Evolutionary conservation across 139 green algal species (phyloP), one percentile per base, ranked within the genome.

Genomic region (Diplosphaera chodatii): DNA sequence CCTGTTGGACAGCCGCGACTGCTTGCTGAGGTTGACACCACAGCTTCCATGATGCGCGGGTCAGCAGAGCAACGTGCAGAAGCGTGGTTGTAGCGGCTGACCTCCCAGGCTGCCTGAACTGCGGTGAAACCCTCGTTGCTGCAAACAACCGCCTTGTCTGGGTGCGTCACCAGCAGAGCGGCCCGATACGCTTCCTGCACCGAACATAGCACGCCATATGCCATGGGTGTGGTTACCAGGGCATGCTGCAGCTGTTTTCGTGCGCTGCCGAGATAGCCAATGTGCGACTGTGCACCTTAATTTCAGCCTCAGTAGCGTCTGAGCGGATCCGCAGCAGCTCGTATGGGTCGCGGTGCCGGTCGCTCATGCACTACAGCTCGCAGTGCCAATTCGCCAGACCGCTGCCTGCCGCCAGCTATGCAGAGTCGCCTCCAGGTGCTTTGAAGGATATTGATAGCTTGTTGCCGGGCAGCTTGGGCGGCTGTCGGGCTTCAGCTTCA

Each of bases 111-210:
- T 25, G n/a, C 34, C 28, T 68, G 59, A 13, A 68, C 4, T 27
- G 32, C 18, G 28, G 34, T 32, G n/a, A 63, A 64, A 2, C 28
- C 32, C 16, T 16, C 28, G 37, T 41, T 31, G 4, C 27, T n/a
- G 25, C 32, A 34, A 30, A 33, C 59, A 23, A 27, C 33, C 40
- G 2, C 10, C 70, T 75, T 75, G 70, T 75, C 70, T 18, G 70
- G 70, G 37, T 75, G 70, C 15, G 40, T 27, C 31, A n/a, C 27
- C 34, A 75, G 62, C 33, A 69, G 27, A 15, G 62, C 34, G n/a
- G 64, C 32, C 27, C 62, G 48, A 27, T 75, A 75, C 6, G 70
- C 70, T 40, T 59, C 48, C 48, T 59, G 48, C 13, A 48, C 13
- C 10, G 10, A 48, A 48, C n/a, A n/a, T n/a, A 10, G 37, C 37